Base-by-base conservation (phyloP, 2,329 filamentous ascomycete genomes). In the Microcera coccophila region DNA sequence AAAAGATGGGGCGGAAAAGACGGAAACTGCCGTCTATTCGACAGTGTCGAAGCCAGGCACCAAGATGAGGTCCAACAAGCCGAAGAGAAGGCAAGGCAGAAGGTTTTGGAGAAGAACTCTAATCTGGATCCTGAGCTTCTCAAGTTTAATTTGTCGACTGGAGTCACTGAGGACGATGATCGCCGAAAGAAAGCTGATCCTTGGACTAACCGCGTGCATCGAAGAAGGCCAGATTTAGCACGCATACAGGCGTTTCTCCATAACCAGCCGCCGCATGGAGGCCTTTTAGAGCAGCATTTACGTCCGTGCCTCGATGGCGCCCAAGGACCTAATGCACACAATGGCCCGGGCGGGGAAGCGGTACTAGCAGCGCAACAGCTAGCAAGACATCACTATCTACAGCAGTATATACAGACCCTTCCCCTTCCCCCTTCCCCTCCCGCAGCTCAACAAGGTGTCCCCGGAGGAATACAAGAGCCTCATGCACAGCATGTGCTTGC, bases 1-100 rank as follows among this genome's bases (percentile, higher is more conserved):
- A 11, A 43, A 0, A 44, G 18, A 1, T 59, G 70, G 36, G 75
- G 74, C 11, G 74, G 75, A 1, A 74, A 69, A 43, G 37, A 36
- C 0, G 74, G 73, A 2, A 78, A 78, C 46, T 91, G 87, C 48
- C 80, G 82, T 1, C 67, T 90, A 0, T 86, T 85, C 52, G 86
- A 90, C 37, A 73, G 72, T 33, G 66, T 68, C 4, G 75, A 82
- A 49, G 60, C 72, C 33, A 75, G 82, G 3, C 84, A 90, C 50
- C 67, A 80, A 18, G 59, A 73, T 7, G 85, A 89, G 50, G 78
- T 87, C 14, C 70, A 71, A 15, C 70, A 67, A 15, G 87, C 85
- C 2, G 81, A 85, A 53, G 68, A 73, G 36, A 68, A 70, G 31
- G 78, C 79, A 1, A 72, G 78, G 17, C 70, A 74, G 33, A 74